Base-by-base conservation (phyloP, 2,329 filamentous ascomycete genomes). In the Colletotrichum filicis region DNA sequence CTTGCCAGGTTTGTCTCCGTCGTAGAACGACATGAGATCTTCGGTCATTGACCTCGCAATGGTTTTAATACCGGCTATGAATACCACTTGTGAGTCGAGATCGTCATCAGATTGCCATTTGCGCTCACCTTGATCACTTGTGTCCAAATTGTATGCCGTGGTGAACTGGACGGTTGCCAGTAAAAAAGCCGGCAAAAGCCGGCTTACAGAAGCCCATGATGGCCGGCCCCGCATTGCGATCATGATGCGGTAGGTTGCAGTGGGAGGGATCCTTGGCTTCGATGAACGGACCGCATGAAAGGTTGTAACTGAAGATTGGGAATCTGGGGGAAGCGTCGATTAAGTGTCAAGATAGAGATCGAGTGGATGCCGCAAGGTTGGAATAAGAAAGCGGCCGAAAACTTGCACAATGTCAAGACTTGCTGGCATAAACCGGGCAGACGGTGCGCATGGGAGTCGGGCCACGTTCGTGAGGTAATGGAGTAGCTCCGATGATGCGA, bases 21-120 rank as follows among this genome's bases (percentile, higher is more conserved):
- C 79, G 75, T 87, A 87, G 74, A 84, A 85, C 14, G 80, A 81
- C 80, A 87, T 82, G 5, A 73, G 70, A n/a, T 73, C 73, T 42
- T 77, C 81, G 1, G 88, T 84, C 80, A 90, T 86, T 58, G 84
- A 81, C 73, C 85, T 87, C 16, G 89, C 84, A 12, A 87, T 82
- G 49, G 81, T 78, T 71, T 82, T 86, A 73, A 90, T 79, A 1
- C 88, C 90, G 56, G 85, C 89, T 91, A 74, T 30, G 68, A 63
- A 24, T 14, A 60, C 56, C 5, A 4, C 22, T 19, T 66, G 46
- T 66, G 30, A 64, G 58, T 30, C 16, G 24, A 58, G 19, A 62
- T 28, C 9, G 5, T 32, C 5, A 8, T 9, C 19, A 46, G 58
- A 19, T 4, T 5, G n/a, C 7, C 7, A 22, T 12, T 35, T 9